Percentiles rank a stretch among this genome's conserved stretches.
Evolutionary conservation across 495 filamentous ascomycete species (phyloP).

Genomic region (Tetracladium setigerum): DNA sequence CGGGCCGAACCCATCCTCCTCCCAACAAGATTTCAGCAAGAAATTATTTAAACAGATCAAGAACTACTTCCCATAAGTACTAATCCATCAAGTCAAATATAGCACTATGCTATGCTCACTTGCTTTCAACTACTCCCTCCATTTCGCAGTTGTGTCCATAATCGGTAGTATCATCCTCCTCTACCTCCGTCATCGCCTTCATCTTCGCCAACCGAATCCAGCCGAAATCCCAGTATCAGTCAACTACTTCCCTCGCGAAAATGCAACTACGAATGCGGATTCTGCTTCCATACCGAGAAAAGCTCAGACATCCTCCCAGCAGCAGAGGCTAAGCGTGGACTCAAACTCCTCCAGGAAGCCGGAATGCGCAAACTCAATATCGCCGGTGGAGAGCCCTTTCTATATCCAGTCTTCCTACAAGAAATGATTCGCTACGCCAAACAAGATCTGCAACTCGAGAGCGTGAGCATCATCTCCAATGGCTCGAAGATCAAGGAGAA

Average conservation of each 20-base stretch:
- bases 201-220: conserved; percentile 6
- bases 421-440: conserved; percentile 44
- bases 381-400: conserved; percentile 52
- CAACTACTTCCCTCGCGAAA: conserved; percentile 40
- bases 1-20: too few species aligned
- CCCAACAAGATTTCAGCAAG: too few species aligned
- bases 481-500: conserved; percentile 38
- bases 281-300: conserved; percentile 52
- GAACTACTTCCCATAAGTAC: too few species aligned
- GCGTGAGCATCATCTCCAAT: conserved; percentile 47
- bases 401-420: conserved; percentile 41
- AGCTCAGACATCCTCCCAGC: conserved; percentile 33
- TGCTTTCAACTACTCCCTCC: neutral
- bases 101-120: conserved; percentile 6
- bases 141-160: neutral
- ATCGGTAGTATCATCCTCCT: neutral
- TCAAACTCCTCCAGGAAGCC: conserved; percentile 37
- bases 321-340: conserved; percentile 33
- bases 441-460: conserved; percentile 38
- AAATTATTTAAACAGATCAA: too few species aligned
- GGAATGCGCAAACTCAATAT: conserved; percentile 56
- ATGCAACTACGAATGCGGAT: conserved; percentile 45
- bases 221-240: conserved; percentile 32
- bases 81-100: too few species aligned
- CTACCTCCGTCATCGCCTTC: neutral